Evolutionary conservation across 441 rosid species (phyloP).

Genomic region (Mallotus repandus): DNA sequence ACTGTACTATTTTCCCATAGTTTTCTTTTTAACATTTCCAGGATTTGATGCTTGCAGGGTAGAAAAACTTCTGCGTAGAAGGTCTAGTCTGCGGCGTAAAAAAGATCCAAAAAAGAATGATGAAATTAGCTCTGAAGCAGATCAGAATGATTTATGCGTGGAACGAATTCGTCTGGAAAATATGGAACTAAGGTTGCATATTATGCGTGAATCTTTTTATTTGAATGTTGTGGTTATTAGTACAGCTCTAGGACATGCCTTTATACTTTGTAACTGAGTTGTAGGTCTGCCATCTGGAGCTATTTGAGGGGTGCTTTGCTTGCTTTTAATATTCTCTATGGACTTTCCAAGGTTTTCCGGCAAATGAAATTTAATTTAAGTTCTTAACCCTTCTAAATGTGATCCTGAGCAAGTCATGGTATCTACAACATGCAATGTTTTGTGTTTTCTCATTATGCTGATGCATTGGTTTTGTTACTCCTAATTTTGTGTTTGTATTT

Average conservation of each 20-base stretch:
- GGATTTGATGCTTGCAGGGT: slow-evolving; percentile 52
- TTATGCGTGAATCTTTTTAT: neutral
- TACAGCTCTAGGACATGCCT: neutral
- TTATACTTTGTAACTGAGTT: slow-evolving; percentile 4
- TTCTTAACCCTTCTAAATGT: neutral
- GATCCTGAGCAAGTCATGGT: neutral
- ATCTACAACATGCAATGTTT: neutral
- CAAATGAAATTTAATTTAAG: neutral
- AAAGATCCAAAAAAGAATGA: slow-evolving; percentile 72
- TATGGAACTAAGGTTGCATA: slow-evolving; percentile 68
- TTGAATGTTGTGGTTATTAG: slow-evolving; percentile 4
- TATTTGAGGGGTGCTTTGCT: neutral
- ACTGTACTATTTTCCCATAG: neutral
- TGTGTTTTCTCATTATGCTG: neutral
- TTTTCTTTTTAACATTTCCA: slow-evolving; percentile 20
- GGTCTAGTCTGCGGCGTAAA: slow-evolving; percentile 35
- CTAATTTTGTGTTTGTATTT: neutral
- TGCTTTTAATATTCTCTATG: neutral
- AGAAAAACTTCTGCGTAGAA: slow-evolving; percentile 55
- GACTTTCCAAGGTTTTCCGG: neutral
- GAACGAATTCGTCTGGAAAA: slow-evolving; percentile 90
- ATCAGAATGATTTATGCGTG: slow-evolving; percentile 53
- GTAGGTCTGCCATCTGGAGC: neutral
- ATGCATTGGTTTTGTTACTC: neutral
- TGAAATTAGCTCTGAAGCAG: slow-evolving; percentile 54